phyloP scores from a whole-genome alignment of 768 basidiomycete genomes.

The Lactarius trivialis region DNA sequence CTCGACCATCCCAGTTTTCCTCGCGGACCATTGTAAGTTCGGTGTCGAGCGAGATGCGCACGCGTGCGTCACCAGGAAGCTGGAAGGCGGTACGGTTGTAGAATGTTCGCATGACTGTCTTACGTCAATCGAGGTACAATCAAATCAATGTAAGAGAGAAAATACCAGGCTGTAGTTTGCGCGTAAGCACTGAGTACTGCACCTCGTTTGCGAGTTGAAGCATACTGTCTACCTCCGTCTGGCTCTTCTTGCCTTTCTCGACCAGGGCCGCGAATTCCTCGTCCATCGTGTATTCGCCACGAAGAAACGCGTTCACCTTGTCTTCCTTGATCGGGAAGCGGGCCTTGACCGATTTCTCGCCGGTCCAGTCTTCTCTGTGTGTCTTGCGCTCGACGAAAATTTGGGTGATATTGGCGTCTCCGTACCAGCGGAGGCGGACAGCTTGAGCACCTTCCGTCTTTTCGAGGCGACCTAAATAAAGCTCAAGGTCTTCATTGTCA shows the following conservation, averaged over 20 bases:
- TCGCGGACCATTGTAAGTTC: slow-evolving; percentile 92
- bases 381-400: slow-evolving; percentile 88
- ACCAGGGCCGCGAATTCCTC: slow-evolving; percentile 83
- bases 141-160: background rate
- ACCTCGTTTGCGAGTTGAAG: slow-evolving; percentile 96
- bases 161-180: slow-evolving; percentile 75
- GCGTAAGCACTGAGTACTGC: slow-evolving; percentile 82
- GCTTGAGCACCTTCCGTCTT: slow-evolving; percentile 99
- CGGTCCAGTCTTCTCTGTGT: slow-evolving; percentile 98
- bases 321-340: slow-evolving; percentile 94
- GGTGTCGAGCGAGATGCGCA: slow-evolving; percentile 97
- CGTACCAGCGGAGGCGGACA: slow-evolving; percentile 95
- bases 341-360: slow-evolving; percentile 97
- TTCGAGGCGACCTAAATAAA: slow-evolving; percentile 94
- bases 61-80: slow-evolving; percentile 95
- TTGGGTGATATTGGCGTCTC: slow-evolving; percentile 74
- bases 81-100: slow-evolving; percentile 99
- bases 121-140: background rate
- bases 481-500: slow-evolving; percentile 90
- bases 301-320: slow-evolving; percentile 83
- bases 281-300: slow-evolving; percentile 89
- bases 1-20: slow-evolving; percentile 87
- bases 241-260: slow-evolving; percentile 87
- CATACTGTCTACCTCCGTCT: slow-evolving; percentile 88
- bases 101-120: slow-evolving; percentile 87